Evolutionary conservation across 1,139 yeast species (phyloP), one percentile per base, ranked within the genome.

Genomic region (Lodderomyces parapsilosis): DNA sequence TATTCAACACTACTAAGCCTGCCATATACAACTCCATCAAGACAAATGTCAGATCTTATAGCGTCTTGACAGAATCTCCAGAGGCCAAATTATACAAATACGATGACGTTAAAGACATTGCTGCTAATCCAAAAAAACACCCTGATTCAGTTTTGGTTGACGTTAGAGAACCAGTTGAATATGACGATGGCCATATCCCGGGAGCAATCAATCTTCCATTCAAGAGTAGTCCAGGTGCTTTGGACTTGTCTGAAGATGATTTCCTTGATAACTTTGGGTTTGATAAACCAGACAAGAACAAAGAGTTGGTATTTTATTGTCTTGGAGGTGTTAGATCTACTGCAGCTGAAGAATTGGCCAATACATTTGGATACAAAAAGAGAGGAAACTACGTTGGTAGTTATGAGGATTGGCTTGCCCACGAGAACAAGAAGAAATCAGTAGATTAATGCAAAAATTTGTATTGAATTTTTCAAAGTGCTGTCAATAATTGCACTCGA

Each of bases 211-310:
- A 93, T 60, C 77, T 93, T 46, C 99, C 99, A 15, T 85, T 83
- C 68, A 90, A 89, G 59, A 81, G 95, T 6, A 80, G 91, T 13
- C 98, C 98, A 0, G 96, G 96, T n/a, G 98, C 98, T 0, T 74
- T 93, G 50, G 89, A 87, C 43, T 76, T 93, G 46, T 67, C 83
- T 2, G 74, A 78, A 6, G 95, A 86, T 43, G 96, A 88, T 52
- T 93, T 94, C 58, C 76, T 80, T 54, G 87, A 86, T 32, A 71
- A 79, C 43, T 90, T 91, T 66, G 93, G 96, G 13, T 83, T 90
- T 57, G 74, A 72, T n/a, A 93, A 93, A 67, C 99, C 99, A 3
- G 55, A 68, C 6, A 62, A 71, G 36, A 82, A 80, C 40, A 80
- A 86, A 58, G 89, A 88, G 54, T 73, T 93, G 60, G 79, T 93